Evolutionary conservation across 2,329 filamentous ascomycete species (phyloP).

Genomic region (Beauveria bassiana): DNA sequence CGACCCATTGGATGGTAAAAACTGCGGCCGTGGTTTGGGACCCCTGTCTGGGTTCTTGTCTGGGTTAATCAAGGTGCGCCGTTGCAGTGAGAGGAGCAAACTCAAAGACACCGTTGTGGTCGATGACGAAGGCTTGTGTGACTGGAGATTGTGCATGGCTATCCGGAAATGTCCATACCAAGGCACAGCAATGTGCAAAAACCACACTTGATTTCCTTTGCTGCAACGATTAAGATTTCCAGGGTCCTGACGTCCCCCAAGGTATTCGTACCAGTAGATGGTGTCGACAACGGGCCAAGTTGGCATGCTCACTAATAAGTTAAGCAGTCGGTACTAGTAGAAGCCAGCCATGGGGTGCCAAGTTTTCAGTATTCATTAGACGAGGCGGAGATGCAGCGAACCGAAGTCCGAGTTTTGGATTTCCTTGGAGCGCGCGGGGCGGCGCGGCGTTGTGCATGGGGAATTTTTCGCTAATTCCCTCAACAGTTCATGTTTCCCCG

Average conservation of each 20-base stretch:
- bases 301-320: neutral
- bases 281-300: neutral
- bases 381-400: neutral
- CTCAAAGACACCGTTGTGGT: neutral
- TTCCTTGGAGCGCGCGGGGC: neutral
- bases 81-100: neutral
- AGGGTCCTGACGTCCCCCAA: neutral
- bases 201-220: neutral
- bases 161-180: neutral
- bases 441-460: neutral
- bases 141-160: neutral
- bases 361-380: neutral
- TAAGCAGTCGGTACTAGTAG: neutral
- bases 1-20: neutral
- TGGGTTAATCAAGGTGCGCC: neutral
- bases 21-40: too few relatives aligned
- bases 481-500: neutral
- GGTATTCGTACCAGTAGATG: neutral
- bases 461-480: neutral
- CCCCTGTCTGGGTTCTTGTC: neutral
- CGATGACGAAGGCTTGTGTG: neutral
- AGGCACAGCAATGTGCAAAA: neutral
- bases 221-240: neutral
- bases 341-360: neutral
- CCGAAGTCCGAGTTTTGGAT: neutral